Conservation (phyloP, 116 monocot genomes). For the Cymodocea nodosa region DNA sequence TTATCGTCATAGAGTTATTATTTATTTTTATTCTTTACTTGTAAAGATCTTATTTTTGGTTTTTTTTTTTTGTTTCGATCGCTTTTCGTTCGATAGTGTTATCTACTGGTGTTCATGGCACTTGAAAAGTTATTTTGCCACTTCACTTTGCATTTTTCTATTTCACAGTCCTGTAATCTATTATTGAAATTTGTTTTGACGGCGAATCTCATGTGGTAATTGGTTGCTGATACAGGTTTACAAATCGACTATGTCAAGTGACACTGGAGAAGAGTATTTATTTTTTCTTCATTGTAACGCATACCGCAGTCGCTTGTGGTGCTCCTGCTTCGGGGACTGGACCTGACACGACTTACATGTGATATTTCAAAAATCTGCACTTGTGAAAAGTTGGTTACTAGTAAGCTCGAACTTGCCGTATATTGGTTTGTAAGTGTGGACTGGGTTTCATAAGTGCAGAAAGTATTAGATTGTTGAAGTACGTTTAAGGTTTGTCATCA, state of each 20-base stretch:
- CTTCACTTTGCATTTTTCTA: too few species aligned
- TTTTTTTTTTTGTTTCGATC: too few species aligned
- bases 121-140: too few species aligned
- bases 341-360: slow-evolving; percentile 18
- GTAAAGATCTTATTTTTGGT: too few species aligned
- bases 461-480: not conserved
- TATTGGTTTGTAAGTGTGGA: not conserved
- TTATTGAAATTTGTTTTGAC: too few species aligned
- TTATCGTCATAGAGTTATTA: too few species aligned
- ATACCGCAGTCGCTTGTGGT: slow-evolving; percentile 29
- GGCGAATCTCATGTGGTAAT: not conserved
- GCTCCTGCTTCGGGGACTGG: slow-evolving; percentile 24
- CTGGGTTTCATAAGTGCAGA: slow-evolving; percentile 1
- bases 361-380: not conserved
- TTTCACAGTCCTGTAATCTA: too few species aligned
- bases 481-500: not conserved
- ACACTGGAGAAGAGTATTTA: slow-evolving; percentile 22
- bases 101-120: too few species aligned
- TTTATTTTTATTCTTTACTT: too few species aligned
- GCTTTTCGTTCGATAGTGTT: too few species aligned
- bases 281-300: slow-evolving; percentile 20
- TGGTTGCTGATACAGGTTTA: slow-evolving; percentile 27
- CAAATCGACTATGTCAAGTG: slow-evolving; percentile 42
- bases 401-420: slow-evolving; percentile 1
- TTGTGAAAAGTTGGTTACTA: not conserved